Evolutionary conservation across 1,139 yeast genomes (phyloP).

Genomic region (Geotrichum candidum): DNA sequence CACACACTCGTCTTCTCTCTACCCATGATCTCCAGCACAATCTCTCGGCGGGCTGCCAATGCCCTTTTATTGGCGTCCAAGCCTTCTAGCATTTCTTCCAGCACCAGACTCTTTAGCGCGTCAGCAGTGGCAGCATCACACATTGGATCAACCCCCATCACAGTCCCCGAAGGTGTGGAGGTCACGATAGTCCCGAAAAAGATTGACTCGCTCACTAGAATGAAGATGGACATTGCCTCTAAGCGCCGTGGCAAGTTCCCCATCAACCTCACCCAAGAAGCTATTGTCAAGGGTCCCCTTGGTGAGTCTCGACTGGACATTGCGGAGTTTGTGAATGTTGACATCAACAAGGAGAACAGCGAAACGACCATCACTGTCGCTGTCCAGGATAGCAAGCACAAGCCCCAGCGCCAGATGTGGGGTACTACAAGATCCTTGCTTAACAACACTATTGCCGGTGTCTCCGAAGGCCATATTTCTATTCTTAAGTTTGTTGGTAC

Average conservation of each 20-base stretch:
- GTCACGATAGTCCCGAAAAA: slow-evolving; percentile 35
- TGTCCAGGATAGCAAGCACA: slow-evolving; percentile 53
- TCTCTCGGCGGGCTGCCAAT: slow-evolving; percentile 3
- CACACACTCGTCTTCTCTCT: neutral
- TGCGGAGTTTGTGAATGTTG: slow-evolving; percentile 62
- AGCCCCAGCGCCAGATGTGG: slow-evolving; percentile 85
- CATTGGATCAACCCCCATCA: slow-evolving; percentile 57
- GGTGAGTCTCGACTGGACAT: slow-evolving; percentile 60
- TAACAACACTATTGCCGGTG: slow-evolving; percentile 76
- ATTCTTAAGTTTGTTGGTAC: slow-evolving; percentile 91
- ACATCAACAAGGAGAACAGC: slow-evolving; percentile 21
- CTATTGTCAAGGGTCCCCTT: slow-evolving; percentile 74
- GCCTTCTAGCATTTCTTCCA: neutral
- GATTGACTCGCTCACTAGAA: slow-evolving; percentile 47
- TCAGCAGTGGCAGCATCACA: slow-evolving; percentile 37
- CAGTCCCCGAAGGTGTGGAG: slow-evolving; percentile 49
- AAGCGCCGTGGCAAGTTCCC: slow-evolving; percentile 52
- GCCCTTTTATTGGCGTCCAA: neutral
- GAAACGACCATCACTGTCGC: slow-evolving; percentile 45
- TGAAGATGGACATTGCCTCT: slow-evolving; percentile 28
- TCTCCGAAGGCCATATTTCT: slow-evolving; percentile 85
- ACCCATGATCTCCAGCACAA: neutral
- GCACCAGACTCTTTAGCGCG: slow-evolving; percentile 3
- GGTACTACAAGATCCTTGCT: slow-evolving; percentile 83
- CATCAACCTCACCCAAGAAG: slow-evolving; percentile 52